A percentile compares a stretch with the other conserved stretches of the same genome.
Conservation (phyloP, 208 protist genomes). For the Entamoeba histolytica region DNA sequence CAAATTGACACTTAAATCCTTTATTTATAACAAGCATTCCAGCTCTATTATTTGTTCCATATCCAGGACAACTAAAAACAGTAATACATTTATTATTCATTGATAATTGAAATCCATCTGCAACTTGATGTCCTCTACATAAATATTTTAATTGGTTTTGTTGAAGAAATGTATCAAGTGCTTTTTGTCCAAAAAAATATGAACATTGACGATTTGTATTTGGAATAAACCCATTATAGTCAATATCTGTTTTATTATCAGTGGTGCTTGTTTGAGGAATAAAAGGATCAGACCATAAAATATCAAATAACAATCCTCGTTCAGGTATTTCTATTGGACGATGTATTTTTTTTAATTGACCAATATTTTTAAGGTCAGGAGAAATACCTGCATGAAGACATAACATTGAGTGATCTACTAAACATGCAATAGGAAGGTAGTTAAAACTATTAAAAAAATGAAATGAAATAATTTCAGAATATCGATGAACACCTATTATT, state of each 20-base stretch:
- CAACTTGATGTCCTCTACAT: neutral
- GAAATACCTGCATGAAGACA: slow-evolving; percentile 89
- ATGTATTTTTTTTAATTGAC: slow-evolving; percentile 74
- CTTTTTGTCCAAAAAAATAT: neutral
- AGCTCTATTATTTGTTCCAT: neutral
- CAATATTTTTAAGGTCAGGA: slow-evolving; percentile 74
- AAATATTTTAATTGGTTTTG: neutral
- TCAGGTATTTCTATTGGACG: slow-evolving; percentile 91
- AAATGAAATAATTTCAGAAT: neutral
- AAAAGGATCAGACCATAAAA: slow-evolving; percentile 89
- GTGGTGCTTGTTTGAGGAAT: neutral
- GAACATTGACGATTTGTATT: neutral
- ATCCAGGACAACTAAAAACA: neutral
- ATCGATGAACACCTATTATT: neutral
- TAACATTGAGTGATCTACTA: slow-evolving; percentile 97
- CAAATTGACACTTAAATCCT: neutral
- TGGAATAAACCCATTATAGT: neutral
- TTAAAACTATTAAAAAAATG: slow-evolving; percentile 57
- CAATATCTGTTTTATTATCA: neutral
- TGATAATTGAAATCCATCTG: neutral
- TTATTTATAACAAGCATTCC: neutral
- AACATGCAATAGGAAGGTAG: slow-evolving; percentile 83
- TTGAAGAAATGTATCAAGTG: neutral
- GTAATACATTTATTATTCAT: neutral
- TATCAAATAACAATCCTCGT: slow-evolving; percentile 85